Evolutionary conservation across 306 rosid genomes (phyloP).

Genomic region (Citrullus mucosospermus): DNA sequence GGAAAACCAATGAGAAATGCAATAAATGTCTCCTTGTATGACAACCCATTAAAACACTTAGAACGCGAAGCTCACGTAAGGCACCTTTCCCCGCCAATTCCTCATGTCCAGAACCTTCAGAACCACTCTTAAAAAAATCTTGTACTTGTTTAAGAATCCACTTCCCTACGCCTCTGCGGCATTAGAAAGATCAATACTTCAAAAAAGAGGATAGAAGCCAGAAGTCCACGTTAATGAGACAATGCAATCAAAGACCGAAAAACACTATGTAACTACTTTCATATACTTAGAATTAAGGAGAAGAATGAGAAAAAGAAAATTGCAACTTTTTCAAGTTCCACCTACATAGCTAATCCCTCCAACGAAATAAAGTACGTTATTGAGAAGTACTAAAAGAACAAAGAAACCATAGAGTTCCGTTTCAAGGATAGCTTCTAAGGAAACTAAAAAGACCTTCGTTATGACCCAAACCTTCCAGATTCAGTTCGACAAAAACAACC

Average conservation of each 20-base stretch:
- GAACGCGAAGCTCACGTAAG: background rate
- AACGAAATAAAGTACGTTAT: background rate
- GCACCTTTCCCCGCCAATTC: constrained; percentile 39
- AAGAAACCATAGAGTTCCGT: background rate
- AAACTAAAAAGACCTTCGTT: background rate
- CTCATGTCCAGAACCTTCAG: constrained; percentile 46
- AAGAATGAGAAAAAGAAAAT: background rate
- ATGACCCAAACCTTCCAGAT: background rate
- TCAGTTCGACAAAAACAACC: background rate
- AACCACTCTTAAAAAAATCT: constrained; percentile 48
- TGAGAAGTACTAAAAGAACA: background rate
- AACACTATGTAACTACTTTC: background rate
- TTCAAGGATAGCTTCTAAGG: background rate
- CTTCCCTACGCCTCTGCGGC: constrained; percentile 80
- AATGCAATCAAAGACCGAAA: background rate
- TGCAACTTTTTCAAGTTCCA: background rate
- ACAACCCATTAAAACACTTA: background rate
- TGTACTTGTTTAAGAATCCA: constrained; percentile 81
- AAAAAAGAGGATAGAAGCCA: background rate
- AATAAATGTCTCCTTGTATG: background rate
- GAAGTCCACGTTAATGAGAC: background rate
- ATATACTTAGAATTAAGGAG: background rate
- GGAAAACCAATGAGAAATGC: background rate
- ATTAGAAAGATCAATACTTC: constrained; percentile 14
- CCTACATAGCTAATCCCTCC: background rate